phyloP scores from a whole-genome alignment of 164 flowering plant genomes.

The Chloranthus sessilifolius region DNA sequence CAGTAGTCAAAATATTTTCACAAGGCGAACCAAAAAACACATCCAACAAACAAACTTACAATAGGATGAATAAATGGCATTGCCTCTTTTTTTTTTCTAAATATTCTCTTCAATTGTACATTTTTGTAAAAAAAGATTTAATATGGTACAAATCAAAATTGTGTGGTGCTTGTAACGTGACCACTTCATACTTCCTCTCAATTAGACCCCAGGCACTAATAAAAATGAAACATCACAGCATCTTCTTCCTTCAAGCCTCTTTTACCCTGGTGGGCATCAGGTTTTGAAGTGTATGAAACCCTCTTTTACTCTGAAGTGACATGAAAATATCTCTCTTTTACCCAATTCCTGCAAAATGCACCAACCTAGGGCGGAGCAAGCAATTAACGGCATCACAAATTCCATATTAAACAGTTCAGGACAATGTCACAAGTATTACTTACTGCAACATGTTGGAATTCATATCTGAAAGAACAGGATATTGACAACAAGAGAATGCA shows the following conservation, averaged over 20 bases:
- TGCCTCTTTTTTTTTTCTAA: constrained; percentile 22
- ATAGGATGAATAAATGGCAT: constrained; percentile 32
- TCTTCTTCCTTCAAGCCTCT: constrained; percentile 13
- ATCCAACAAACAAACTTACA: not conserved
- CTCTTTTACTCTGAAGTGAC: no score
- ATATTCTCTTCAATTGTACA: constrained; percentile 36
- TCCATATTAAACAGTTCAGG: constrained; percentile 14
- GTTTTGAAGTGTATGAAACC: no score
- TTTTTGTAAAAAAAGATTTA: constrained; percentile 38
- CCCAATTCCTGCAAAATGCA: constrained; percentile 20
- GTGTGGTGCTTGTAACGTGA: constrained; percentile 35
- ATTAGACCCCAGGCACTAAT: constrained; percentile 24
- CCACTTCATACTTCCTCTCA: constrained; percentile 28
- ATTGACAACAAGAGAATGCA: constrained; percentile 22
- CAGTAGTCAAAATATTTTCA: no score
- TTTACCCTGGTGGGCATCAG: no score
- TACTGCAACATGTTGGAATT: constrained; percentile 18
- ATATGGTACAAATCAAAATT: constrained; percentile 78
- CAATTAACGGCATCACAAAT: constrained; percentile 11
- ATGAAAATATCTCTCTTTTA: no score
- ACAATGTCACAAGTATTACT: constrained; percentile 19
- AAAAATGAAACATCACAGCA: constrained; percentile 20
- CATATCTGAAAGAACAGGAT: constrained; percentile 21
- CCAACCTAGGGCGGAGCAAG: constrained; percentile 18
- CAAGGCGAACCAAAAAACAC: no score